A percentile compares a stretch with the other conserved stretches of the same genome.
These are phyloP conservation scores for Gardenia jasminoides DNA, from an alignment of 257 asterid genomes.

Conservation along the genomic window DNA sequence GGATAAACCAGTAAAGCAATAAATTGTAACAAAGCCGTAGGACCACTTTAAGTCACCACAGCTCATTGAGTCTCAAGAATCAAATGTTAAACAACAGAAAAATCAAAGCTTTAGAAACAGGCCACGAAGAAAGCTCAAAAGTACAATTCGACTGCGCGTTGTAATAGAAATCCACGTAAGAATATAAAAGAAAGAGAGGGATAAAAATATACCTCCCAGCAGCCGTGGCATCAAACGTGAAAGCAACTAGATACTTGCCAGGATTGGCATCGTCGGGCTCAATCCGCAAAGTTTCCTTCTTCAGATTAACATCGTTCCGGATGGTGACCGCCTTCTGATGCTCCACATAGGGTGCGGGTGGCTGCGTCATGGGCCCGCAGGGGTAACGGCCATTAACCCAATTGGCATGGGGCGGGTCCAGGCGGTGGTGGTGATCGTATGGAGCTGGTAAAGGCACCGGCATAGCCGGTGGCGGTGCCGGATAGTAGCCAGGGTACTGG, in stretches of 20 bases:
- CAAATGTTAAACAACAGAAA: neutral
- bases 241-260: slow-evolving; percentile 74
- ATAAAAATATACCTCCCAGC: slow-evolving; percentile 68
- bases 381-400: slow-evolving; percentile 79
- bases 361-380: slow-evolving; percentile 66
- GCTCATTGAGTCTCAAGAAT: neutral
- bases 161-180: neutral
- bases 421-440: slow-evolving; percentile 67
- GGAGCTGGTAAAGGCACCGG: slow-evolving; percentile 75
- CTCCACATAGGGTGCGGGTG: slow-evolving; percentile 71
- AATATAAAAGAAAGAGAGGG: neutral
- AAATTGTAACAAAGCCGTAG: too few species aligned
- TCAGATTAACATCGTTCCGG: slow-evolving; percentile 86
- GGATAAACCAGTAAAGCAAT: neutral
- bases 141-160: neutral
- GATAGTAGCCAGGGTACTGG: slow-evolving; percentile 81
- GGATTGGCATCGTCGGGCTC: slow-evolving; percentile 86
- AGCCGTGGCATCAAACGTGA: slow-evolving; percentile 90
- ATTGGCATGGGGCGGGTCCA: slow-evolving; percentile 53
- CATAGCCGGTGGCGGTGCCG: slow-evolving; percentile 55
- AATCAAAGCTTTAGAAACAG: neutral
- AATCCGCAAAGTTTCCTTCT: slow-evolving; percentile 84
- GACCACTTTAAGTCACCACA: neutral
- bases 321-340: slow-evolving; percentile 99
- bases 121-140: neutral